These are phyloP conservation scores for Gentiana dahurica DNA, from an alignment of 257 asterid genomes.

Conservation along the genomic window DNA sequence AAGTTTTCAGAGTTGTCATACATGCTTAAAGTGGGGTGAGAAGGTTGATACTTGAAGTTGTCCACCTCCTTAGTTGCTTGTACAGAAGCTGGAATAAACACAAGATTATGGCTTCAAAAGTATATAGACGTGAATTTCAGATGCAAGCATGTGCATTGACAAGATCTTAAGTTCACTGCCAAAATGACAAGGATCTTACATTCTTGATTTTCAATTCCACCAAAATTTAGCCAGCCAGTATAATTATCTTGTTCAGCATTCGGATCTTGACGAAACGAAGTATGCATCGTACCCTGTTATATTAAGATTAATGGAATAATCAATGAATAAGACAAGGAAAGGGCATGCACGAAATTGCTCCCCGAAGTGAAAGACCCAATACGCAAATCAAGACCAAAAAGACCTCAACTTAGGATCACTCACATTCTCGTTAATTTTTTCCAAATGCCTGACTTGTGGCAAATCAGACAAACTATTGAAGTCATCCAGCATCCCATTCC, in stretches of 20 bases:
- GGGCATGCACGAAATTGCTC: neutral
- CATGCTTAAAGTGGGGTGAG: constrained; percentile 26
- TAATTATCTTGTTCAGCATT: constrained; percentile 11
- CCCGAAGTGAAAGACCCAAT: neutral
- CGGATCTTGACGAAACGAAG: constrained; percentile 10
- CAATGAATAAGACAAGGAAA: neutral
- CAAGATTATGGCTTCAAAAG: constrained; percentile 9
- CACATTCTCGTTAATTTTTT: constrained; percentile 24
- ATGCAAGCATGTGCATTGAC: constrained; percentile 5
- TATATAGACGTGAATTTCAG: constrained; percentile 4
- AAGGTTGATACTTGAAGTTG: constrained; percentile 24
- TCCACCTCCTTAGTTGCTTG: constrained; percentile 28
- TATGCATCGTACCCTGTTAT: constrained; percentile 20
- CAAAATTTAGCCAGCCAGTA: constrained; percentile 17
- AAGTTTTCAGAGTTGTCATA: constrained; percentile 26
- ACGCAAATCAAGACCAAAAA: neutral
- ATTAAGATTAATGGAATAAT: neutral
- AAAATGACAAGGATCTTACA: constrained; percentile 31
- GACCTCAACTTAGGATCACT: constrained; percentile 9
- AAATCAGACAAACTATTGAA: constrained; percentile 24
- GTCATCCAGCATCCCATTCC: constrained; percentile 48
- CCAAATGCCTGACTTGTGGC: constrained; percentile 21
- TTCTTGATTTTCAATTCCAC: constrained; percentile 22
- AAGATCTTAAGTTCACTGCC: constrained; percentile 5
- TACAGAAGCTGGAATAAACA: constrained; percentile 33